Base-by-base conservation (phyloP, 768 basidiomycete species). In the Lactarius trivialis region DNA sequence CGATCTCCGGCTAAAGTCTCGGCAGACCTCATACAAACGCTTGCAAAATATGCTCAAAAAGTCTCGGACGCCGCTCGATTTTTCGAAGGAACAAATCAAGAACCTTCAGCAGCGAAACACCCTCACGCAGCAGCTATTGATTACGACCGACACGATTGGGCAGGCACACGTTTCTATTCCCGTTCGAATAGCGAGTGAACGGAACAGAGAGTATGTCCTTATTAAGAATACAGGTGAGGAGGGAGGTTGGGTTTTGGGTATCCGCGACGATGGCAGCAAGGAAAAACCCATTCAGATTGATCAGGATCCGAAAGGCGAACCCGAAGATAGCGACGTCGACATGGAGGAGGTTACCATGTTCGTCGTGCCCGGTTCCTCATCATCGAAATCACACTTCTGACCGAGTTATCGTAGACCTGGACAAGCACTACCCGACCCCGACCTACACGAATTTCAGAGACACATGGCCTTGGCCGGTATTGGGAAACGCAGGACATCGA, bases 171-270 rank as follows among this genome's bases (percentile, higher is more conserved):
- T 98, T 54, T 85, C 86, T 4, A 98, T 98, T 59, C 96, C 96
- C 41, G 82, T 96, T 34, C 83, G 97, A 24, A 91, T 99, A 64
- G 97, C 97, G 1, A 93, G 93, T 67, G 95, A 98, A 73, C 78
- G 95, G 64, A 98, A 98, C 70, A 87, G 85, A 71, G 86, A 97
- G 72, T 99, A 99, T 73, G 79, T 98, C n/a, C 78, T 99, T 61
- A 80, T 98, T 61, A 96, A 96, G 77, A 96, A 97, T 68, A 86
- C 92, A 65, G 87, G 88, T 36, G 83, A 76, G 17, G 85, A 82
- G 24, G 94, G 95, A 2, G 97, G 97, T 1, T 99, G 97, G 96
- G 85, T 95, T 43, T 77, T 99, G 19, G 96, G 96, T 4, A 87
- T 98, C 45, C 80, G 90, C 53, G 92, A 97, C 68, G 83, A 90